Percentiles rank a stretch among this genome's conserved stretches.
These are phyloP conservation scores for Tilletia walkeri DNA, from an alignment of 1,284 basidiomycete species.

Conservation along the genomic window DNA sequence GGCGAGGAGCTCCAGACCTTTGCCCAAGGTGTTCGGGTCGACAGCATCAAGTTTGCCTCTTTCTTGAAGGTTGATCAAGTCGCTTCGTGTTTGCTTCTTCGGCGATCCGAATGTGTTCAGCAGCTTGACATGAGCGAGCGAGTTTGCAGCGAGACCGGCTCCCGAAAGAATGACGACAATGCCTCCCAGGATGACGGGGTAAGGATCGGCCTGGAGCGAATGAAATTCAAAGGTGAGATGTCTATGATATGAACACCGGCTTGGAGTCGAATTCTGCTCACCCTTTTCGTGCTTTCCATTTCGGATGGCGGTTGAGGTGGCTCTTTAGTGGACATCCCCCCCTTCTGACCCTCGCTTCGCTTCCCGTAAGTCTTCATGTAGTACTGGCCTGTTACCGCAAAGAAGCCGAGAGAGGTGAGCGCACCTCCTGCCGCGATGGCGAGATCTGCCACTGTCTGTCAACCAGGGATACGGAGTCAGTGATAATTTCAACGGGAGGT, in stretches of 20 bases:
- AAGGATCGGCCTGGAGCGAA: not conserved
- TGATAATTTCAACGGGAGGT: too few relatives aligned
- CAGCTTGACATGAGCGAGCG: constrained; percentile 2
- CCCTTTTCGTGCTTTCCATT: too few relatives aligned
- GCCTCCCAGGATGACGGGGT: not conserved
- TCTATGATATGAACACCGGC: too few relatives aligned
- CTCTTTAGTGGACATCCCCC: not conserved
- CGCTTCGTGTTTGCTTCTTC: not conserved
- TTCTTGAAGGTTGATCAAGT: not conserved
- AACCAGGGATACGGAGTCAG: too few relatives aligned
- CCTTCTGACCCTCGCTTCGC: not conserved
- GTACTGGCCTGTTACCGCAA: not conserved
- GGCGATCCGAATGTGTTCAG: not conserved
- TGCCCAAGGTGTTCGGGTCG: not conserved
- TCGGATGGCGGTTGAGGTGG: not conserved
- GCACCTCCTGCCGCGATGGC: not conserved
- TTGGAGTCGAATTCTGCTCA: too few relatives aligned
- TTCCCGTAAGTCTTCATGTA: constrained; percentile 3
- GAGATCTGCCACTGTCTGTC: not conserved
- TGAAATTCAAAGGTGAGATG: too few relatives aligned
- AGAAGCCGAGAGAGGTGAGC: not conserved
- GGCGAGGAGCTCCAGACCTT: not conserved
- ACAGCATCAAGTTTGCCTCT: not conserved
- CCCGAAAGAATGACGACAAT: not conserved
- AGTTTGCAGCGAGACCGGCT: not conserved